Conservation (phyloP, 352 stramenopile species). For the Globisporangium parvum region DNA sequence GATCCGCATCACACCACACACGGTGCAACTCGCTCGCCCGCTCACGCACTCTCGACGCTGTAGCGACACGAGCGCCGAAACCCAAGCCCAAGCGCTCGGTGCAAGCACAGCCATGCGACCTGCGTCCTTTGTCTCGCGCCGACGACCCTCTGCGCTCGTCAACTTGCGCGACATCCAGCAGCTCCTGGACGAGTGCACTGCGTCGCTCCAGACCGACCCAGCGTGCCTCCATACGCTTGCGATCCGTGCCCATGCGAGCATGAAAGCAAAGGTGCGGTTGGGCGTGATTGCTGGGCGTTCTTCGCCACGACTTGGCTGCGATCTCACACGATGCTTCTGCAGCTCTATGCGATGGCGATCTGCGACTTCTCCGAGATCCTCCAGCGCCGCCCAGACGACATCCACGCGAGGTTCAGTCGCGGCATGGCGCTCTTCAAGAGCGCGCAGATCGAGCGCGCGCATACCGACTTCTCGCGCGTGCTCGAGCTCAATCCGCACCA, state of each 20-base stretch:
- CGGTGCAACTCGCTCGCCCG: no score
- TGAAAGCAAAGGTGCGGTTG: slow-evolving; percentile 48
- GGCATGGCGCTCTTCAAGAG: slow-evolving; percentile 67
- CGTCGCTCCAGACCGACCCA: slow-evolving; percentile 30
- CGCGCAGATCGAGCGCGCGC: slow-evolving; percentile 40
- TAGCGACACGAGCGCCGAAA: background rate
- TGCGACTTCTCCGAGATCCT: slow-evolving; percentile 56
- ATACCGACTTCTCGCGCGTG: slow-evolving; percentile 57
- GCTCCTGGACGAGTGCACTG: slow-evolving; percentile 53
- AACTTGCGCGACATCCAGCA: slow-evolving; percentile 42
- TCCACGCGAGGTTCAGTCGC: slow-evolving; percentile 61
- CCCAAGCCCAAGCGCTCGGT: background rate
- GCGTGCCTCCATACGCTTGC: slow-evolving; percentile 53
- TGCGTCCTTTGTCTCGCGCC: background rate
- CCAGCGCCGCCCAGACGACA: slow-evolving; percentile 36
- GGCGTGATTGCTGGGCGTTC: background rate
- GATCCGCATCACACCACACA: no score
- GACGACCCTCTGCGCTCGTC: slow-evolving; percentile 15
- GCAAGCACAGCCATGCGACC: no score
- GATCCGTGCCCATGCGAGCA: slow-evolving; percentile 54
- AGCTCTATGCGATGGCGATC: slow-evolving; percentile 44
- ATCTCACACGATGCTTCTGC: background rate
- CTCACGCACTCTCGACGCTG: background rate
- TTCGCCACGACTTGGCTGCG: background rate
- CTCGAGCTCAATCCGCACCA: slow-evolving; percentile 66